These are phyloP conservation scores for Clavispora phyllophila DNA, from an alignment of 805 yeast species.

Conservation along the genomic window DNA sequence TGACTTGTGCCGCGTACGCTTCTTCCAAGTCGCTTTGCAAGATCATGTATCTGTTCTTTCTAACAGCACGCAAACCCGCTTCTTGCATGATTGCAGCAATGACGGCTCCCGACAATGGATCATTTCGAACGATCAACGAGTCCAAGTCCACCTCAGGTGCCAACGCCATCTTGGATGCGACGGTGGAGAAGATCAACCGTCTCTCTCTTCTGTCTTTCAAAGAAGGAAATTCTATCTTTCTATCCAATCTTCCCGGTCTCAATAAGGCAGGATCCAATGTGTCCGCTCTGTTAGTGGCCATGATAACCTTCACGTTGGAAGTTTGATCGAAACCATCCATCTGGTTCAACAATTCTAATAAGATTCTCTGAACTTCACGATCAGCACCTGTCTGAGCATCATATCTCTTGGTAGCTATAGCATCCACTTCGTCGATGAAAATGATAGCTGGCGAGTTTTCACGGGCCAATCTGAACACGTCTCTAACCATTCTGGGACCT, in stretches of 20 bases:
- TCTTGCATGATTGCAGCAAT: constrained; percentile 99
- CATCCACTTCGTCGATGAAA: constrained; percentile 97
- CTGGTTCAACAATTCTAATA: constrained; percentile 91
- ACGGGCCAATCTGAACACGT: constrained; percentile 93
- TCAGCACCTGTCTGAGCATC: constrained; percentile 99
- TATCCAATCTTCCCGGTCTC: constrained; percentile 97
- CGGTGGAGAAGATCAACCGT: constrained; percentile 90
- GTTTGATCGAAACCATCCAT: constrained; percentile 99
- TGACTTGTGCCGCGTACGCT: constrained; percentile 95
- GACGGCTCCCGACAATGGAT: constrained; percentile 93
- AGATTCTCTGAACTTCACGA: constrained; percentile 96
- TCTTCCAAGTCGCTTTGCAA: constrained; percentile 95
- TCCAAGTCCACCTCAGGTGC: constrained; percentile 98
- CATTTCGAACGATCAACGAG: constrained; percentile 89
- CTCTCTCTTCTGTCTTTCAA: constrained; percentile 97
- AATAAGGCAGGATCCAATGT: constrained; percentile 96
- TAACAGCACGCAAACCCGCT: constrained; percentile 97
- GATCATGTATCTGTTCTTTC: constrained; percentile 96
- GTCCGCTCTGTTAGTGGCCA: constrained; percentile 99
- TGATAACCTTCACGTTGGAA: constrained; percentile 92
- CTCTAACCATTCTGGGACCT: constrained; percentile 99
- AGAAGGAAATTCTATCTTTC: constrained; percentile 96
- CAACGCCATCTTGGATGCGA: constrained; percentile 94
- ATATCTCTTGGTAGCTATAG: constrained; percentile 97
- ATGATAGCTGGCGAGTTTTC: constrained; percentile 97